Conservation (phyloP, 805 yeast species). For the Saccharomycopsis microspora region DNA sequence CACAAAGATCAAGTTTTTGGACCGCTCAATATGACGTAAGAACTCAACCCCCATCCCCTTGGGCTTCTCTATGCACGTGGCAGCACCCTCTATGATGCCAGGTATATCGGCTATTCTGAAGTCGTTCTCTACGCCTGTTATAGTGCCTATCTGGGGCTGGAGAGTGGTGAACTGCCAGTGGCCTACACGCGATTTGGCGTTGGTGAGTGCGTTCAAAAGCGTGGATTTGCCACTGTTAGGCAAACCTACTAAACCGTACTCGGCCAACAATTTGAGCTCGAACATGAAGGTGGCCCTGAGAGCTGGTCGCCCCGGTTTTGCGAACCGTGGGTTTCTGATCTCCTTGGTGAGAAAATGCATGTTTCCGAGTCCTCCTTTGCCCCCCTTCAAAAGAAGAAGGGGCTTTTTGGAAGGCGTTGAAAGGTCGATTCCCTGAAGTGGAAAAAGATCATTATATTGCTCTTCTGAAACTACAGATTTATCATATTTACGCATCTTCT, state of each 20-base stretch:
- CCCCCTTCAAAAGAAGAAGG: slow-evolving; percentile 64
- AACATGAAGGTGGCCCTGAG: slow-evolving; percentile 57
- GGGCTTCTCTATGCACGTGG: slow-evolving; percentile 33
- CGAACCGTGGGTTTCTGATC: slow-evolving; percentile 83
- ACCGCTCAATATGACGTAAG: slow-evolving; percentile 83
- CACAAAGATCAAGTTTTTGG: slow-evolving; percentile 83
- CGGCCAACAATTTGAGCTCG: slow-evolving; percentile 84
- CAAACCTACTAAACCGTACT: slow-evolving; percentile 85
- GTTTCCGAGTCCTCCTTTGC: slow-evolving; percentile 91
- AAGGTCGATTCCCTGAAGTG: slow-evolving; percentile 73
- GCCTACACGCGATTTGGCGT: slow-evolving; percentile 85
- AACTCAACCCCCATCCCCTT: slow-evolving; percentile 93
- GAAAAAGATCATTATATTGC: slow-evolving; percentile 53
- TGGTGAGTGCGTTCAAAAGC: slow-evolving; percentile 71
- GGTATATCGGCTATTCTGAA: slow-evolving; percentile 98
- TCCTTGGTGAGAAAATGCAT: slow-evolving; percentile 83
- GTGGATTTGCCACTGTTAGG: slow-evolving; percentile 98
- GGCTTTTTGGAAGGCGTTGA: slow-evolving; percentile 53
- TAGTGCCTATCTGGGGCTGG: slow-evolving; percentile 87
- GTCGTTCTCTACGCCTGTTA: slow-evolving; percentile 34
- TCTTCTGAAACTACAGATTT: slow-evolving; percentile 46
- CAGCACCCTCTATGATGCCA: slow-evolving; percentile 86
- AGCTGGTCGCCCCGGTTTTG: slow-evolving; percentile 68
- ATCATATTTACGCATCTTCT: slow-evolving; percentile 58
- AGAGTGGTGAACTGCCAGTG: slow-evolving; percentile 96